Base-by-base conservation (phyloP, 768 basidiomycete genomes). In the Coprinopsis cinerea region DNA sequence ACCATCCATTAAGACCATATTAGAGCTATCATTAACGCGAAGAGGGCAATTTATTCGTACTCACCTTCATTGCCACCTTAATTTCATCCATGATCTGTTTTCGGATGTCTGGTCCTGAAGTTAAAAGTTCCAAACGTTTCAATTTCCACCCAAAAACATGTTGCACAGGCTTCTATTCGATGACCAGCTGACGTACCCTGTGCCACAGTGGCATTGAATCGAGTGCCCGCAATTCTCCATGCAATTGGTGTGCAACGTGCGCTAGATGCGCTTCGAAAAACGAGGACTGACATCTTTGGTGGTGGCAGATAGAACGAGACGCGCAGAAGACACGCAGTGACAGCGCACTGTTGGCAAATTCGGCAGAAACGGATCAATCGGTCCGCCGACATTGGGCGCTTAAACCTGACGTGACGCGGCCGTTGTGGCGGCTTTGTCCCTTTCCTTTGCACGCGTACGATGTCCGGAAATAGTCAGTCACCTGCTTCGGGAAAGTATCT, bases 11-110 rank as follows among this genome's bases (percentile, higher is more conserved):
- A 6, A 39, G 13, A 25, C 18, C 53, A 13, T 22, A 37, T 49
- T 45, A 18, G 27, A 52, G 27, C 14, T 37, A 14, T 17, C 25
- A 34, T 10, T 24, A 32, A 13, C 10, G 18, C 34, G 23, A 49
- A 24, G 35, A 10, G 18, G 24, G 15, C n/a, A 45, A 35, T 24
- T 44, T 36, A 24, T 25, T 22, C 26, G 17, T 25, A 57, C 55
- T n/a, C 30, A 83, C 85, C 77, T 83, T 88, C 81, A 88, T 79
- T 7, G 85, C 79, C 22, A 62, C 56, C 58, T 88, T 88, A 20
- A 87, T 73, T 47, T 77, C 77, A 35, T 61, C 58, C 46, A 73
- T 63, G 26, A 88, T 68, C 44, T 66, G 71, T 34, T 73, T 57
- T 20, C 84, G 78, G 49, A 85, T 61, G 50, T 79, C 85, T 81